A percentile compares a stretch with the other conserved stretches of the same genome.
phyloP scores from a whole-genome alignment of 2,329 filamentous ascomycete genomes.

The Cercospora zeae-maydis region DNA sequence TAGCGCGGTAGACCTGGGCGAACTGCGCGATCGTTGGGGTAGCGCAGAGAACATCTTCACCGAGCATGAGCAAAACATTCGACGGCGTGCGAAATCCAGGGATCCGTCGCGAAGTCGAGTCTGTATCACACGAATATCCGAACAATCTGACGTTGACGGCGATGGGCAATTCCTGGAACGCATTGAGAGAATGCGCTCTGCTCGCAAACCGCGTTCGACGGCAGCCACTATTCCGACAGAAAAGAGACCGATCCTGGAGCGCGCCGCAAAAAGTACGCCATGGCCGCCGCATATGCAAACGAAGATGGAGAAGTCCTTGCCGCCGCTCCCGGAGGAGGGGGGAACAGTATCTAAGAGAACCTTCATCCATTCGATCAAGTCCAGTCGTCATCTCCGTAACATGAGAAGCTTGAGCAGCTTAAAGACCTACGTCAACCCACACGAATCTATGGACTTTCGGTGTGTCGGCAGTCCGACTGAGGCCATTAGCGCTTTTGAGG shows the following conservation, averaged over 20 bases:
- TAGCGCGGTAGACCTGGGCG: constrained; percentile 5
- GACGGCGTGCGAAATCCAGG: neutral
- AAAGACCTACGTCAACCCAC: neutral
- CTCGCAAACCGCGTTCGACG: neutral
- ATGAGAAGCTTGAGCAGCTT: constrained; percentile 9
- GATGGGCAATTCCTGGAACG: constrained; percentile 3
- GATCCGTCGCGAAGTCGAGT: constrained; percentile 7
- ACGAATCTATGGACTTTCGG: constrained; percentile 6
- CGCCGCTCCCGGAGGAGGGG: neutral
- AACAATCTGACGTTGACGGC: neutral
- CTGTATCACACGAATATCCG: neutral
- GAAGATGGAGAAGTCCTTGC: constrained; percentile 4
- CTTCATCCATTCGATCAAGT: constrained; percentile 7
- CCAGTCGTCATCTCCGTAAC: constrained; percentile 6
- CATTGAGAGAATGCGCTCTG: neutral
- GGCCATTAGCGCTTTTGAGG: constrained; percentile 2
- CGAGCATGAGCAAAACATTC: neutral
- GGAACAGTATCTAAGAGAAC: neutral
- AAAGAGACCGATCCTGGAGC: neutral
- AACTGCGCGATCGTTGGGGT: neutral
- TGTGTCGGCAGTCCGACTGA: neutral
- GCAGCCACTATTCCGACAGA: neutral
- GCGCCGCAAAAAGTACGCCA: neutral
- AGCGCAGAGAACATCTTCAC: neutral
- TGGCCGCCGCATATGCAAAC: neutral